Evolutionary conservation across 2,329 filamentous ascomycete genomes (phyloP).

Genomic region (Fusarium nygamai): DNA sequence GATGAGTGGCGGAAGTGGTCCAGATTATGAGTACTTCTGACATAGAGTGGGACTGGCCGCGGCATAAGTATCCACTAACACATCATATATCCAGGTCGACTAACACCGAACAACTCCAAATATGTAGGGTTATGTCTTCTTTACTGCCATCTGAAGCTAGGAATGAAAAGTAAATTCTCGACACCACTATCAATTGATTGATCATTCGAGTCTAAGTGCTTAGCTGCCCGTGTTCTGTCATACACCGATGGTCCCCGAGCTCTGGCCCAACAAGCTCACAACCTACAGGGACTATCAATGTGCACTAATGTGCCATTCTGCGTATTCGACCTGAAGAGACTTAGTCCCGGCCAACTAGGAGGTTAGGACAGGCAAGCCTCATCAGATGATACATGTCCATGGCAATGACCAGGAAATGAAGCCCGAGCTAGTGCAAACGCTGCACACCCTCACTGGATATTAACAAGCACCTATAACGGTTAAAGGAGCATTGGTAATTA

Average conservation of each 20-base stretch:
- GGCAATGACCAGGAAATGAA: neutral
- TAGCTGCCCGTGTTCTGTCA: neutral
- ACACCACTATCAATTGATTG: too few species aligned
- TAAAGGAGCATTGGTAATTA: neutral
- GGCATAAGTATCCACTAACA: constrained; percentile 16
- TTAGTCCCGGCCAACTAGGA: neutral
- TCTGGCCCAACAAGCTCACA: neutral
- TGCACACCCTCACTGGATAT: constrained; percentile 15
- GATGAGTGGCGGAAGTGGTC: constrained; percentile 17
- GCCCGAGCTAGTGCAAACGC: neutral
- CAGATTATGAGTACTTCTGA: constrained; percentile 22
- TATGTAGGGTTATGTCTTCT: neutral
- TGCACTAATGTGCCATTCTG: neutral
- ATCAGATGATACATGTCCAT: neutral
- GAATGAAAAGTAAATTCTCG: neutral
- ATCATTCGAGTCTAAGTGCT: neutral
- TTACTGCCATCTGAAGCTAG: neutral
- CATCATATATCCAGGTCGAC: neutral
- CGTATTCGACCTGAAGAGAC: neutral
- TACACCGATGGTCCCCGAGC: neutral
- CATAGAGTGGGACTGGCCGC: neutral
- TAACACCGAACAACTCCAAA: neutral
- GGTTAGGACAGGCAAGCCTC: neutral
- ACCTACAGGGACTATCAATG: neutral
- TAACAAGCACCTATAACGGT: constrained; percentile 3